Conservation (phyloP, 129 eudicot genomes). For the Gnaphalium uliginosum region DNA sequence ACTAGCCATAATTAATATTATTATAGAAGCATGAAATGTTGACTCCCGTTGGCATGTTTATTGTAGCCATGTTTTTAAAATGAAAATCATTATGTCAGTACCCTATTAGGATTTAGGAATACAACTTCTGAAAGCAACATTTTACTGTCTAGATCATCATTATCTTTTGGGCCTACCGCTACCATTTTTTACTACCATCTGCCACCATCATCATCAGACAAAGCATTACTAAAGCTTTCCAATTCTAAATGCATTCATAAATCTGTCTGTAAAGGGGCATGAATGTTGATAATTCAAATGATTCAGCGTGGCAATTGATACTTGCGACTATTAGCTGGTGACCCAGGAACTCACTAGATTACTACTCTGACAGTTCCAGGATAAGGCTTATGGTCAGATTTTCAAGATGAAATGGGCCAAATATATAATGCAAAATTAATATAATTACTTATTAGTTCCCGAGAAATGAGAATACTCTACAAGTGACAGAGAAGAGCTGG, state of each 20-base stretch:
- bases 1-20: neutral
- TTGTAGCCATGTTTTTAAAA: neutral
- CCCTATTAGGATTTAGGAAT: neutral
- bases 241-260: neutral
- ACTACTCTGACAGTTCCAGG: neutral
- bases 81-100: conserved; percentile 7
- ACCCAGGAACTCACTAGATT: neutral
- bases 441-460: neutral
- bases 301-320: conserved; percentile 9
- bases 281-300: conserved; percentile 5
- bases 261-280: neutral
- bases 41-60: neutral
- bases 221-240: conserved; percentile 23
- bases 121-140: neutral
- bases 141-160: conserved; percentile 8
- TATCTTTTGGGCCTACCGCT: conserved; percentile 16
- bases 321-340: neutral
- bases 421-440: neutral
- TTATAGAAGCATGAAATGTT: neutral
- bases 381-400: conserved; percentile 1
- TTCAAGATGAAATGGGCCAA: neutral
- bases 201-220: neutral
- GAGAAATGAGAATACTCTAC: neutral
- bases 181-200: conserved; percentile 7
- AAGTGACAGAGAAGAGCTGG: conserved; percentile 12